Evolutionary conservation across 78 protist genomes (phyloP).

Genomic region (Cavenderia fasciculata): DNA sequence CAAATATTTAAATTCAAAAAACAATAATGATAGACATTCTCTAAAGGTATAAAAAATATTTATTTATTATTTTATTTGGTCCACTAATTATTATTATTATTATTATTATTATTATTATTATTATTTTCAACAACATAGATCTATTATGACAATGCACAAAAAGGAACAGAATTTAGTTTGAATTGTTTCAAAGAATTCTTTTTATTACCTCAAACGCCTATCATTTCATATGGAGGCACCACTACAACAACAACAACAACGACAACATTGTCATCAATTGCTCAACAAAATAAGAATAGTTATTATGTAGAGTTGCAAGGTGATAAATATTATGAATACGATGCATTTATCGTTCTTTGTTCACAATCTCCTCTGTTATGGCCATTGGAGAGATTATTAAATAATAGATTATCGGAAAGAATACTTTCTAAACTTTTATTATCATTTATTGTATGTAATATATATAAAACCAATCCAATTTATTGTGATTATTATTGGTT

Average conservation of each 20-base stretch:
- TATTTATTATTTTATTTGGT: too few relatives aligned
- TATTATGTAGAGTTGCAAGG: slow-evolving; percentile 4
- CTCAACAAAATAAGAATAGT: slow-evolving; percentile 8
- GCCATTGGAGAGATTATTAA: not conserved
- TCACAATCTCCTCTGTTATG: slow-evolving; percentile 4
- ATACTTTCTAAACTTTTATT: not conserved
- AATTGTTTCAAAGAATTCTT: not conserved
- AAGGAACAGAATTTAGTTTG: not conserved
- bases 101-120: too few relatives aligned
- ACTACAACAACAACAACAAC: not conserved
- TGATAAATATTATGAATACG: slow-evolving; percentile 9
- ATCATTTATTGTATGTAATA: slow-evolving; percentile 1
- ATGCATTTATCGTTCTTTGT: slow-evolving; percentile 11
- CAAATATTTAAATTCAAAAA: too few relatives aligned
- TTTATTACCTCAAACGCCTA: slow-evolving; percentile 16
- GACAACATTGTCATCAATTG: not conserved
- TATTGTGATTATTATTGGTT: too few relatives aligned
- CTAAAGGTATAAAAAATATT: too few relatives aligned
- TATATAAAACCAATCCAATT: too few relatives aligned
- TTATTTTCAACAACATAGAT: not conserved
- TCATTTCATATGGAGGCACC: not conserved
- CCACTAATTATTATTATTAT: too few relatives aligned
- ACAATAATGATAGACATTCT: too few relatives aligned
- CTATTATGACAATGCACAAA: not conserved
- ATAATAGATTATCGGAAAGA: not conserved